A percentile compares a stretch with the other conserved stretches of the same genome.
Evolutionary conservation across 495 filamentous ascomycete species (phyloP).

Genomic region (Tuber indicum): DNA sequence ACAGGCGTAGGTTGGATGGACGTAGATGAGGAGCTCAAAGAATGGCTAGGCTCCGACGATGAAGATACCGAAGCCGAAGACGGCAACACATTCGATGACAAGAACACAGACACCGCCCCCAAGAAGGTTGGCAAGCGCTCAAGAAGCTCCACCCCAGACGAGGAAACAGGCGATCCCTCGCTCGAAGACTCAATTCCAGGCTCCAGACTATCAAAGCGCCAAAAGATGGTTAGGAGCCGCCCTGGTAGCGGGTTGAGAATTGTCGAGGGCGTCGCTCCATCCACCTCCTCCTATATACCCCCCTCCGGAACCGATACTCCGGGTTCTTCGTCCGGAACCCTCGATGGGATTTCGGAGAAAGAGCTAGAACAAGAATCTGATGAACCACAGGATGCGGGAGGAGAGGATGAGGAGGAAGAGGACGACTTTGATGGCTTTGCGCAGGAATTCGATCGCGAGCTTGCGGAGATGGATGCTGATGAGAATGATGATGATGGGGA

Average conservation of each 20-base stretch:
- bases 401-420: slow-evolving; percentile 7
- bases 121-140: slow-evolving; percentile 21
- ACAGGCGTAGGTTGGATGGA: slow-evolving; percentile 42
- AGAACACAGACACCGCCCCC: slow-evolving; percentile 20
- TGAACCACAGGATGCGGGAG: slow-evolving; percentile 10
- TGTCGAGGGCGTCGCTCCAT: slow-evolving; percentile 11
- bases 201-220: slow-evolving; percentile 29
- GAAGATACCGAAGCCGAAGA: slow-evolving; percentile 24
- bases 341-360: slow-evolving; percentile 1
- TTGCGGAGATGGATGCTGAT: slow-evolving; percentile 24
- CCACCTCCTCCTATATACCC: neutral
- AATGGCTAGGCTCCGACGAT: slow-evolving; percentile 35
- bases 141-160: slow-evolving; percentile 21
- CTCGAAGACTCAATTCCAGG: slow-evolving; percentile 22
- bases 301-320: neutral
- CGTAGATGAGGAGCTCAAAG: slow-evolving; percentile 34
- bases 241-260: slow-evolving; percentile 17
- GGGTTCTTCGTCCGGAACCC: neutral
- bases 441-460: slow-evolving; percentile 36
- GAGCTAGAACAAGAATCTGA: slow-evolving; percentile 5
- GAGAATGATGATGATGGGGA: slow-evolving; percentile 12
- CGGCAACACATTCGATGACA: neutral
- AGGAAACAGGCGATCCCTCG: slow-evolving; percentile 22
- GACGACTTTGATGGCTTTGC: slow-evolving; percentile 32
- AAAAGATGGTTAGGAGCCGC: slow-evolving; percentile 36